Evolutionary conservation across 768 basidiomycete species (phyloP), one percentile per base, ranked within the genome.

Genomic region (Lentinula boryana): DNA sequence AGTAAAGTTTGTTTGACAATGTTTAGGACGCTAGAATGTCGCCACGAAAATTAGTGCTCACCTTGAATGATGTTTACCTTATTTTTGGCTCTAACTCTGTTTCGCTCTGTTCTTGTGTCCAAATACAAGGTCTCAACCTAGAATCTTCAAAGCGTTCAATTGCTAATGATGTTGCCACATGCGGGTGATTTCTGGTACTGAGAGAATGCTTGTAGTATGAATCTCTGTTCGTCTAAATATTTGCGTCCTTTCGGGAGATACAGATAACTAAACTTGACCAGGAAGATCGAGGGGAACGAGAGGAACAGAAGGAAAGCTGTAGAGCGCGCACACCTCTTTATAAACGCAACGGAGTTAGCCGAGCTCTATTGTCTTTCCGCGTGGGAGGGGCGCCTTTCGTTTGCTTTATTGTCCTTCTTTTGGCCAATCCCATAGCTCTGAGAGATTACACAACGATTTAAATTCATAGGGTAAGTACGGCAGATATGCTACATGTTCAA

Each of bases 301-400:
- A 38, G 38, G 53, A 21, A 27, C 33, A 38, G 21, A 21, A 54
- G 53, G 16, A 4, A 33, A 38, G 16, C 5, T 13, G 12, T 32
- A 0, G 16, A 23, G 38, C 38, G 23, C 9, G 18, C 23, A 13
- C 18, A 7, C 40, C 36, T 40, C 53, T 7, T 35, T 41, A 27
- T 43, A 54, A 38, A 52, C 33, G 32, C 32, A 18, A 52, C 50
- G 50, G 50, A 52, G 10, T 23, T 54, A 36, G 35, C 53, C 53
- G 53, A 38, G n/a, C 21, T n/a, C 21, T 56, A 43, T 56, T 56
- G 55, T 56, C 38, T 56, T 56, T 56, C 10, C 32, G 52, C 35
- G 35, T 33, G 52, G 16, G 52, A 27, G 48, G 23, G 48, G 23
- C 23, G 23, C 48, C 27, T 49, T 49, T 55, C 35, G 18, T 38